Evolutionary conservation across 257 asterid genomes (phyloP), one percentile per base, ranked within the genome.

Genomic region (Petunia axillaris): DNA sequence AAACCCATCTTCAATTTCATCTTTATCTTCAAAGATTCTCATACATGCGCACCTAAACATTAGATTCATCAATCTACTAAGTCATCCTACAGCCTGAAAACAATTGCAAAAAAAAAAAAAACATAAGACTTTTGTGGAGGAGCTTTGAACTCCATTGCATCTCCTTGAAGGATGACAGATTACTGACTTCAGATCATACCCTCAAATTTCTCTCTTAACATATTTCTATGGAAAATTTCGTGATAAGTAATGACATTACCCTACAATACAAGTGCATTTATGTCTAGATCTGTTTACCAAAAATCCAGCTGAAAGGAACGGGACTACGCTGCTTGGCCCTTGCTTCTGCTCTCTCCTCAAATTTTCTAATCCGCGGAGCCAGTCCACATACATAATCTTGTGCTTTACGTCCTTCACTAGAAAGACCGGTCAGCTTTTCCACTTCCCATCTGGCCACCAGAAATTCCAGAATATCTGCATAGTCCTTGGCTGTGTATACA

Each of bases 1-100:
- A 82, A 94, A 96, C 1, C 97, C 98, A 86, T 96, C 99, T 86
- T 96, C 98, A 76, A 90, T 92, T 79, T 89, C 99, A 71, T 91
- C 95, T 43, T 87, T 50, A 50, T 50, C 54, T 7, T 50, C 54
- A 50, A 50, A 50, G 8, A 8, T 50, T 48, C 54, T 48, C 8
- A 48, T 48, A 48, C 2, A 48, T 50, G 54, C 54, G 11, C 13
- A 50, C 54, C 3, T 2, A 50, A 25, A 2, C 2, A 50, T 50
- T 2, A 2, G 54, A 50, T 50, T 1, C 14, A 50, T 7, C 54
- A 8, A 50, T 50, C 55, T 9, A 50, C 0, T 14, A 50, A 50
- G 55, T 50, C 55, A 8, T 9, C 77, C 58, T 9, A 70, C 46
- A 16, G 58, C 40, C 11, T 48, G 11, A 35, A 71, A 38, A 67